Base-by-base conservation (phyloP, 805 yeast species). In the Jamesozyma rosinii region DNA sequence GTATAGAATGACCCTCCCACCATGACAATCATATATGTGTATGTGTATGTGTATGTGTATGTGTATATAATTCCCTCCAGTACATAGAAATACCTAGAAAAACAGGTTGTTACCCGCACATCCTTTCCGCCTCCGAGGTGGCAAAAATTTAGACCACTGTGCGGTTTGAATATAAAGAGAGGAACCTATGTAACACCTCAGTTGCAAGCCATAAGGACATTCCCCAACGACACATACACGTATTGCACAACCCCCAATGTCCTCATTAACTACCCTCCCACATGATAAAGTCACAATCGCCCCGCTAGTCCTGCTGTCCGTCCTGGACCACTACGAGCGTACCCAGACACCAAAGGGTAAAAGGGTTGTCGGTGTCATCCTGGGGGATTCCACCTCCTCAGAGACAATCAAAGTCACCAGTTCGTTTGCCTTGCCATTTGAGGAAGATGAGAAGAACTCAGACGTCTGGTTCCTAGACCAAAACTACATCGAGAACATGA, bases 381-480 rank as follows among this genome's bases (percentile, higher is more conserved):
- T 92, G 43, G 99, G 99, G 17, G 95, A 87, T 56, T 37, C 39
- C 11, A 75, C 71, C 48, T 66, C 77, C 14, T 33, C 41, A 4
- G 18, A 22, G 13, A 64, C 67, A 1, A 77, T 89, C 39, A 77
- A 80, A 41, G 90, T 89, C 18, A 79, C 96, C 42, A 92, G 92
- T 67, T 83, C 94, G 21, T 92, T 86, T 69, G 99, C 97, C 8
- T 84, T 92, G 40, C 99, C 99, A 1, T 92, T 92, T 60, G 98
- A 92, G 66, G 99, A 92, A 63, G 98, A 92, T 59, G 95, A 83
- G 37, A 83, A 78, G 63, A 84, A 87, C 63, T 76, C 95, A 2
- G 81, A 79, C 18, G 96, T 94, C 37, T 92, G 97, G 97, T 92
- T 92, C 60, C 69, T 92, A 55, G 98, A 92, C 62, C 98, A 92